Conservation (phyloP, 2,329 filamentous ascomycete species). For the Lecanicillium sp. region DNA sequence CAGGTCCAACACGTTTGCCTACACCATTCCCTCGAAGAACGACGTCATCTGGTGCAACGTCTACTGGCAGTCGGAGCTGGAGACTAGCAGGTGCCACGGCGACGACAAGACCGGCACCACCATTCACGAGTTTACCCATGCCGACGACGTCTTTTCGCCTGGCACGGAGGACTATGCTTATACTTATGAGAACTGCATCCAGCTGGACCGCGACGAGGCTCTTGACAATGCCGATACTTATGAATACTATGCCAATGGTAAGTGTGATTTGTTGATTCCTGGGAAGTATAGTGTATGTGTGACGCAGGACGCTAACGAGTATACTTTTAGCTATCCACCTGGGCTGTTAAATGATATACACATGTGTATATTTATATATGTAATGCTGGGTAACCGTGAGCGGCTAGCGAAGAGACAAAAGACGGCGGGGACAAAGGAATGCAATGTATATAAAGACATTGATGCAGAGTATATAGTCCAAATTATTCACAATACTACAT, state of each 20-base stretch:
- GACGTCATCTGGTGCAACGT: constrained; percentile 3
- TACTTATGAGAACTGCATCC: background rate
- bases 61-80: background rate
- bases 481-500: too few species aligned
- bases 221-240: constrained; percentile 3
- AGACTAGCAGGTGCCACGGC: constrained; percentile 3
- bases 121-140: constrained; percentile 3
- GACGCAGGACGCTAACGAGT: too few species aligned
- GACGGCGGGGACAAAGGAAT: too few species aligned
- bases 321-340: constrained; percentile 4
- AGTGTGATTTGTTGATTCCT: background rate
- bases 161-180: constrained; percentile 2
- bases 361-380: too few species aligned
- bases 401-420: too few species aligned
- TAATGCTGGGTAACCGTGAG: too few species aligned
- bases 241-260: constrained; percentile 4
- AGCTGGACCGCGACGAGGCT: background rate
- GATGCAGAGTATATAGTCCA: too few species aligned
- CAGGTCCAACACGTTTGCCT: constrained; percentile 1
- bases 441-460: too few species aligned
- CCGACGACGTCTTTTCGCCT: background rate
- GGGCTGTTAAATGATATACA: background rate
- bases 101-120: constrained; percentile 5
- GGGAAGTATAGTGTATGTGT: too few species aligned
- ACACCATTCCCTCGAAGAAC: constrained; percentile 1